phyloP scores from a whole-genome alignment of 2,329 filamentous ascomycete genomes.

The Nemania sp. region DNA sequence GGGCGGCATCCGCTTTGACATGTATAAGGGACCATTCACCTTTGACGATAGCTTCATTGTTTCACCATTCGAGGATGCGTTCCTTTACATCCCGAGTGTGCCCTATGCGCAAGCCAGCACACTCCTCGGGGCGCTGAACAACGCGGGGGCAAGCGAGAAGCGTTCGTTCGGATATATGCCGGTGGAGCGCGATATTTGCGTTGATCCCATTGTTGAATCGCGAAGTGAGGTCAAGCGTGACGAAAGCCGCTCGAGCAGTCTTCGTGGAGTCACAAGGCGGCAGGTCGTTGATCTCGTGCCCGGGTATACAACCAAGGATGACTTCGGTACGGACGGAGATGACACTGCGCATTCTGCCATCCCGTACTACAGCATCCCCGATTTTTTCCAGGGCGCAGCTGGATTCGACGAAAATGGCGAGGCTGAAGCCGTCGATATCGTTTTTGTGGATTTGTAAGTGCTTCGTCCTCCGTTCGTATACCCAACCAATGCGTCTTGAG shows the following conservation, averaged over 20 bases:
- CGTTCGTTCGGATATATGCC: conserved; percentile 43
- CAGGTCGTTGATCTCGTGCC: conserved; percentile 50
- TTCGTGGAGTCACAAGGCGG: conserved; percentile 48
- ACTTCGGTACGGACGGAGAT: conserved; percentile 60
- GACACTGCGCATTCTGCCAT: conserved; percentile 56
- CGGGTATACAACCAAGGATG: conserved; percentile 59
- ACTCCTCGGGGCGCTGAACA: conserved; percentile 48
- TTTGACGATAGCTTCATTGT: conserved; percentile 57
- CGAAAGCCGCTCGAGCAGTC: conserved; percentile 30
- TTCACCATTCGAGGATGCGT: conserved; percentile 56
- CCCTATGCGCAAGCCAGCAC: conserved; percentile 50
- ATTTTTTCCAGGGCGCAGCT: conserved; percentile 53
- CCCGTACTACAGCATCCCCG: conserved; percentile 50
- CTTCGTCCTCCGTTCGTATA: not conserved
- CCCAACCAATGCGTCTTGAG: not conserved
- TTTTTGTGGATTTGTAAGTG: conserved; percentile 57
- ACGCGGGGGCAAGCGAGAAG: conserved; percentile 42
- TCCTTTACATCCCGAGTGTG: conserved; percentile 57
- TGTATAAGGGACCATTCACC: conserved; percentile 66
- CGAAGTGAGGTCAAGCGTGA: conserved; percentile 18
- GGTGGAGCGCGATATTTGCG: conserved; percentile 49
- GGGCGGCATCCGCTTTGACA: conserved; percentile 62
- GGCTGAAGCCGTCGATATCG: conserved; percentile 53
- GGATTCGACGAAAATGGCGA: conserved; percentile 50
- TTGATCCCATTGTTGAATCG: conserved; percentile 47